Evolutionary conservation across 129 eudicot species (phyloP), one percentile per base, ranked within the genome.

Genomic region (Chrysanthemum seticuspe): DNA sequence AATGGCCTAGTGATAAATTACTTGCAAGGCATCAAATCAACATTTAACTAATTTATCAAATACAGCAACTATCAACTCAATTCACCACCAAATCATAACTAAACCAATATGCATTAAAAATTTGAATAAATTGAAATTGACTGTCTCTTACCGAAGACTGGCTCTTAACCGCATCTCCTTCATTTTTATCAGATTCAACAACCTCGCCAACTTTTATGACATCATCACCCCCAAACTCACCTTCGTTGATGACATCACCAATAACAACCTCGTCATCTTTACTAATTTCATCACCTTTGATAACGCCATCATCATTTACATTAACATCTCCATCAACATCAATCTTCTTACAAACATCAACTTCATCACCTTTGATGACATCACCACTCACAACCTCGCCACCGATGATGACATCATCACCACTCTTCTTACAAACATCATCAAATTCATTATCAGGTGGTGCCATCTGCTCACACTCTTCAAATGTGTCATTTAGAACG

Each of bases 401-500:
- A 4, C 60, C 78, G 2, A 48, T 40, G 57, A 64, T 68, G 9
- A 70, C 71, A 65, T 84, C 88, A 86, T 76, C 74, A 78, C 71
- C 6, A 88, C 83, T 1, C 92, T 23, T 23, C 25, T 23, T 23
- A 23, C 25, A 23, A 23, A 23, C 25, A 23, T 23, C 25, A 1
- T 23, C 25, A 23, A 23, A 23, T 23, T 23, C 25, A 23, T 23
- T 23, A 75, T 87, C 91, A 15, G 97, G 93, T 61, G 93, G 94
- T 51, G 91, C 85, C 67, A 65, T 83, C 78, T 85, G 97, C 61
- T 64, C 71, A 72, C 47, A 36, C 62, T 75, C 91, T 68, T 74
- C 87, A 10, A 29, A 3, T 36, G 67, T 14, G 51, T 50, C 83
- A 25, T 59, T 75, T 65, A 53, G 18, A 68, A 18, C 79, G 34